phyloP scores from a whole-genome alignment of 768 basidiomycete genomes.

The Hemileccinum impolitum region DNA sequence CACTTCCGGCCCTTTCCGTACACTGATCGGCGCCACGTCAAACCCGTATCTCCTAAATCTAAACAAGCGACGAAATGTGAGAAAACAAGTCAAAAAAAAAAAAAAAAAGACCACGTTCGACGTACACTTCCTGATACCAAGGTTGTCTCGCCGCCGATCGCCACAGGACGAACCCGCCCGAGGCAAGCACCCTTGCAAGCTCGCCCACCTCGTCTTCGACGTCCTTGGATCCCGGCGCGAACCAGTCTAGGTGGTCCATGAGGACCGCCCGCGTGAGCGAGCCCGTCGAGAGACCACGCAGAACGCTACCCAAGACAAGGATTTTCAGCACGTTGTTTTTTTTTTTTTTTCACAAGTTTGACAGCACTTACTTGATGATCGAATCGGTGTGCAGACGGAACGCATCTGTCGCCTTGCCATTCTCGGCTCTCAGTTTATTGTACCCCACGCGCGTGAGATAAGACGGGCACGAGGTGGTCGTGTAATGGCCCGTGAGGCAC shows the following conservation, averaged over 20 bases:
- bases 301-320: conserved; percentile 32
- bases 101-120: neutral
- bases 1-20: conserved; percentile 44
- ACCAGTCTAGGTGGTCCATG: conserved; percentile 72
- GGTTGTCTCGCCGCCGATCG: conserved; percentile 60
- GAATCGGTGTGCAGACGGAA: conserved; percentile 74
- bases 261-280: conserved; percentile 62
- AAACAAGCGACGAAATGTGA: neutral
- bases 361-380: conserved; percentile 54
- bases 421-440: conserved; percentile 47
- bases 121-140: conserved; percentile 58
- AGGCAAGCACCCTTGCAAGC: conserved; percentile 52
- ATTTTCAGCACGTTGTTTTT: too few species aligned
- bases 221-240: conserved; percentile 45
- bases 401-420: conserved; percentile 42
- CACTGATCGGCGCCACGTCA: conserved; percentile 46
- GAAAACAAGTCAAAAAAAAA: neutral
- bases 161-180: conserved; percentile 64
- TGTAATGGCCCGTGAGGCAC: conserved; percentile 52
- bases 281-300: conserved; percentile 40
- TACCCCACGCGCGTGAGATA: conserved; percentile 66
- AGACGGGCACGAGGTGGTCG: conserved; percentile 53
- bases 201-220: conserved; percentile 52
- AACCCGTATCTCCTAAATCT: conserved; percentile 56
- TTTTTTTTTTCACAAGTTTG: neutral